A percentile compares a stretch with the other conserved stretches of the same genome.
Evolutionary conservation across 225 moss, liverwort and hornwort species (phyloP).

Genomic region (Lunularia cruciata): DNA sequence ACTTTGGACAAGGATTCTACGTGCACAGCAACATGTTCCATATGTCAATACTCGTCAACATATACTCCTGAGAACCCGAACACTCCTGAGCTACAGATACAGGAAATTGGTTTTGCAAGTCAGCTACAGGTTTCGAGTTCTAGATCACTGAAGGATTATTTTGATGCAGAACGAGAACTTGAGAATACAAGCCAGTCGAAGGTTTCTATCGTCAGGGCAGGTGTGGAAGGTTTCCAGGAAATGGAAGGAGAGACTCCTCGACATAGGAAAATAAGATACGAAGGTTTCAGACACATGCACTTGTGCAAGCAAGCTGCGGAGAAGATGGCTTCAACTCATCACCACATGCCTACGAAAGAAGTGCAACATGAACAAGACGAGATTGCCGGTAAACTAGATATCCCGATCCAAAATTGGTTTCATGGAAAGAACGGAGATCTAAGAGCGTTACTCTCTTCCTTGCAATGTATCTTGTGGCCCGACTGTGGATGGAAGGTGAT

Average conservation of each 20-base stretch:
- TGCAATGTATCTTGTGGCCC: background rate
- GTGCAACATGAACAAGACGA: background rate
- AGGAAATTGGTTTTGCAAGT: too few species aligned
- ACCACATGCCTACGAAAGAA: background rate
- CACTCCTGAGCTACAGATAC: too few species aligned
- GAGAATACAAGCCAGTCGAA: background rate
- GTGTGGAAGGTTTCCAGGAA: background rate
- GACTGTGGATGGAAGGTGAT: slow-evolving; percentile 5
- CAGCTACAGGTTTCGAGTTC: background rate
- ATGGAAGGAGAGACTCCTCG: background rate
- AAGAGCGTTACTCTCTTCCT: background rate
- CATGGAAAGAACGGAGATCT: background rate
- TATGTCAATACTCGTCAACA: too few species aligned
- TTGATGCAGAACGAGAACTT: background rate
- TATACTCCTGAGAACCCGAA: too few species aligned
- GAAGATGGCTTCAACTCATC: background rate
- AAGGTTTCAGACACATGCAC: background rate
- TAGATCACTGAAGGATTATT: background rate
- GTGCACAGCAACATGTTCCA: too few species aligned
- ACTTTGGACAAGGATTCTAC: too few species aligned
- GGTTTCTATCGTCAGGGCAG: background rate
- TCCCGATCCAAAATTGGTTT: background rate
- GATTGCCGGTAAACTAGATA: background rate
- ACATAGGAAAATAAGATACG: background rate
- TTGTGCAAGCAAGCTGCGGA: background rate